These are phyloP conservation scores for Penicillium angulare DNA, from an alignment of 495 filamentous ascomycete genomes.

Conservation along the genomic window DNA sequence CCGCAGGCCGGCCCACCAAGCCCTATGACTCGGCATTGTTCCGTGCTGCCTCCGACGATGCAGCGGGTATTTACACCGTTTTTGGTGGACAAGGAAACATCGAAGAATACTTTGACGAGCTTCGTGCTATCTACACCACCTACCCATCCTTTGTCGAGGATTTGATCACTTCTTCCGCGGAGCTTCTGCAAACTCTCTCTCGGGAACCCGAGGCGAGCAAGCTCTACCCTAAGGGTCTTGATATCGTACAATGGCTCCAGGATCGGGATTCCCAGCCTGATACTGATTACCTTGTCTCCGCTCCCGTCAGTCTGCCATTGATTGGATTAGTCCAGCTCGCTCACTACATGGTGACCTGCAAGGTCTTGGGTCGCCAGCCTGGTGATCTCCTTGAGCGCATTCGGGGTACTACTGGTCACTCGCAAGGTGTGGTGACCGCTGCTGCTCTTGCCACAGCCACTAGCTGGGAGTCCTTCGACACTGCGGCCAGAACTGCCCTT, in stretches of 20 bases:
- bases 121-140: conserved; percentile 83
- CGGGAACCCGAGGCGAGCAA: conserved; percentile 85
- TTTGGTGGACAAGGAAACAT: conserved; percentile 99
- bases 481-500: conserved; percentile 71
- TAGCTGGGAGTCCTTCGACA: conserved; percentile 85
- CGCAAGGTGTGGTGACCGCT: conserved; percentile 91
- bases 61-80: conserved; percentile 81
- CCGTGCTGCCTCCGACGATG: conserved; percentile 76
- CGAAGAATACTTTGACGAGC: conserved; percentile 97
- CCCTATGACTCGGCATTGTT: conserved; percentile 90
- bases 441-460: conserved; percentile 86
- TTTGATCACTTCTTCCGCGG: conserved; percentile 72
- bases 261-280: conserved; percentile 86
- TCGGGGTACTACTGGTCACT: conserved; percentile 90
- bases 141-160: conserved; percentile 90
- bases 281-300: conserved; percentile 92
- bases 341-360: conserved; percentile 91
- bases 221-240: conserved; percentile 91
- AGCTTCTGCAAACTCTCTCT: conserved; percentile 79
- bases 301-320: conserved; percentile 93
- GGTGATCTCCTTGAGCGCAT: conserved; percentile 80
- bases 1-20: conserved; percentile 77
- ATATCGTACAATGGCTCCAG: conserved; percentile 90
- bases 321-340: conserved; percentile 94
- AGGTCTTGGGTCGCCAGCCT: conserved; percentile 80